A percentile compares a stretch with the other conserved stretches of the same genome.
Evolutionary conservation across 495 filamentous ascomycete species (phyloP).

Genomic region (Penicillium waksmanii): DNA sequence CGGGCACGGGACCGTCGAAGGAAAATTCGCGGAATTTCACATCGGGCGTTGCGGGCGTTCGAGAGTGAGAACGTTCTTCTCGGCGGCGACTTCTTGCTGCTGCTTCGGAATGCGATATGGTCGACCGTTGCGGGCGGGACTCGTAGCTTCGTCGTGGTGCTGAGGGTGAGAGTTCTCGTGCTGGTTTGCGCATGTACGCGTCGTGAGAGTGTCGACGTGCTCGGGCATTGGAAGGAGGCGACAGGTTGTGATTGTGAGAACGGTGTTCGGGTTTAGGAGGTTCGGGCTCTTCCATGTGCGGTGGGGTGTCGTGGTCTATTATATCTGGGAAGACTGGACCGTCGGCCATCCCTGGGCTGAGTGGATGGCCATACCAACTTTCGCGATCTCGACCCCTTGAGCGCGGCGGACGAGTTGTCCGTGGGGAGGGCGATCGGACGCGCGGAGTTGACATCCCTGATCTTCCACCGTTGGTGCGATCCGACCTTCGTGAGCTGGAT

Average conservation of each 20-base stretch:
- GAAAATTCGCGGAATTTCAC: slow-evolving; percentile 36
- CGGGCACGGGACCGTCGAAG: slow-evolving; percentile 29
- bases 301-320: slow-evolving; percentile 25
- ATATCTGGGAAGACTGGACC: slow-evolving; percentile 28
- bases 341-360: slow-evolving; percentile 28
- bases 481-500: slow-evolving; percentile 26
- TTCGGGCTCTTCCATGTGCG: slow-evolving; percentile 17
- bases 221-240: slow-evolving; percentile 32
- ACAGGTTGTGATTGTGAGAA: slow-evolving; percentile 33
- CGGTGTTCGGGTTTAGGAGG: slow-evolving; percentile 18
- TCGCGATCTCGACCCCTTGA: slow-evolving; percentile 31
- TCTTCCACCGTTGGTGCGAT: slow-evolving; percentile 20
- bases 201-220: slow-evolving; percentile 51
- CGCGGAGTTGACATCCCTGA: slow-evolving; percentile 33
- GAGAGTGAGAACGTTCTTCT: slow-evolving; percentile 33
- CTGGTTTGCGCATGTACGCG: slow-evolving; percentile 40
- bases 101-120: slow-evolving; percentile 23
- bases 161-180: slow-evolving; percentile 37
- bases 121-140: slow-evolving; percentile 15
- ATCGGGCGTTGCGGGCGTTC: not conserved
- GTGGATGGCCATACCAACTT: slow-evolving; percentile 21
- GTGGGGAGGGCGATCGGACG: slow-evolving; percentile 39
- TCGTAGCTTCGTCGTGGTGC: slow-evolving; percentile 27
- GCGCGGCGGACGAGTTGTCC: slow-evolving; percentile 20
- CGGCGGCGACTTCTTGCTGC: slow-evolving; percentile 17